Evolutionary conservation across 495 filamentous ascomycete genomes (phyloP).

Genomic region (Tuber microsphaerosporum): DNA sequence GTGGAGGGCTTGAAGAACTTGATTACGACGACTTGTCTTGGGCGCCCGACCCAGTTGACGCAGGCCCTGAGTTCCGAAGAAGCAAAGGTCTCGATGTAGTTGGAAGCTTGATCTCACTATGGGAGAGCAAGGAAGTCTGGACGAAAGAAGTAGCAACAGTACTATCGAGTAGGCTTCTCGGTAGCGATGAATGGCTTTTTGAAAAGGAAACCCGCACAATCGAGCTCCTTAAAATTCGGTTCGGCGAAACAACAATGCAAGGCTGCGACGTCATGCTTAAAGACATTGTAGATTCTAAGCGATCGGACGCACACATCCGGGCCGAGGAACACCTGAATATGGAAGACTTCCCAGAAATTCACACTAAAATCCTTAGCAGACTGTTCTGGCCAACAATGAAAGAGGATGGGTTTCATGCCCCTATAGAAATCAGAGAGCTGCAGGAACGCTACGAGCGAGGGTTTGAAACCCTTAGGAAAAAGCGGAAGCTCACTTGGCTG

Average conservation of each 20-base stretch:
- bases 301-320: conserved; percentile 60
- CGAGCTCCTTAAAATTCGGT: conserved; percentile 78
- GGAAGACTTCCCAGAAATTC: conserved; percentile 43
- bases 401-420: conserved; percentile 66
- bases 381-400: conserved; percentile 89
- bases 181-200: conserved; percentile 49
- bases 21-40: conserved; percentile 88
- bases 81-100: conserved; percentile 89
- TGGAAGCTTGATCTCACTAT: conserved; percentile 75
- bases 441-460: conserved; percentile 64
- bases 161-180: conserved; percentile 72
- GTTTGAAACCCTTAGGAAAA: conserved; percentile 72
- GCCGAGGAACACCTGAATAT: conserved; percentile 44
- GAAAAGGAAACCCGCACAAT: conserved; percentile 57
- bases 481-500: conserved; percentile 81
- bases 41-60: conserved; percentile 87
- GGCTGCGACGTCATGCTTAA: conserved; percentile 94
- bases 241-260: conserved; percentile 77
- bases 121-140: conserved; percentile 79
- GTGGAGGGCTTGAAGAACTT: conserved; percentile 52
- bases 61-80: conserved; percentile 80
- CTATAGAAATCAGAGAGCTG: conserved; percentile 54
- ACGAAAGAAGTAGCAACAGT: conserved; percentile 87
- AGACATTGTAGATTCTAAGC: conserved; percentile 79
- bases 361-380: conserved; percentile 80